Evolutionary conservation across 108 stramenopile species (phyloP), one percentile per base, ranked within the genome.

Genomic region (Seminavis robusta): DNA sequence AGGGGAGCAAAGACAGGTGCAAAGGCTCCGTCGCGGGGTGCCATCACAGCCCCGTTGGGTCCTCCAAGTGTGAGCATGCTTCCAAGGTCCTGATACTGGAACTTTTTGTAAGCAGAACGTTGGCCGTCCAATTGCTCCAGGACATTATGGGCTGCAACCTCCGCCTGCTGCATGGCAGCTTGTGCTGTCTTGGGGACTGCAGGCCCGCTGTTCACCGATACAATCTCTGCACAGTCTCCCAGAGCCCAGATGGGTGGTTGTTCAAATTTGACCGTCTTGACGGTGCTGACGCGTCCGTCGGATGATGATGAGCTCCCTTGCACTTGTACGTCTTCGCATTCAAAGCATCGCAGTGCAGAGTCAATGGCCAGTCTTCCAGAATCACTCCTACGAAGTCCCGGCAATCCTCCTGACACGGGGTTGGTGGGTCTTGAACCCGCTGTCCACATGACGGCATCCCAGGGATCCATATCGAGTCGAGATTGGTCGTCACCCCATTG

Each of bases 31-130:
- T 68, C 49, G 16, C 19, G 19, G 10, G 58, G 58, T n/a, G 74
- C 76, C 32, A 83, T 65, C 0, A 79, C 70, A 0, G 82, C 82
- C 50, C 69, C 82, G 56, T 83, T 65, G 1, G 53, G 52, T 26
- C 73, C 74, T 25, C 82, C 82, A 27, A 83, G 57, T 23, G 81
- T 73, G 57, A 92, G 50, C 86, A 88, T 81, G 63, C 83, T 84
- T 6, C 90, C 90, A 3, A 92, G 64, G 34, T 79, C 63, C 34
- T 85, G 54, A 48, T 69, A 92, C 38, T 80, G 56, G 38, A 83
- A 85, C 19, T 65, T 48, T 44, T 55, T 53, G 9, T 42, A 16
- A 0, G 47, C 25, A 23, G 30, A 47, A 36, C 40, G 25, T n/a
- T 29, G 15, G 39, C 56, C 46, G 4, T 20, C 20, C 20, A 83